Conservation (phyloP, 768 basidiomycete species). For the Boletus reticulatus region DNA sequence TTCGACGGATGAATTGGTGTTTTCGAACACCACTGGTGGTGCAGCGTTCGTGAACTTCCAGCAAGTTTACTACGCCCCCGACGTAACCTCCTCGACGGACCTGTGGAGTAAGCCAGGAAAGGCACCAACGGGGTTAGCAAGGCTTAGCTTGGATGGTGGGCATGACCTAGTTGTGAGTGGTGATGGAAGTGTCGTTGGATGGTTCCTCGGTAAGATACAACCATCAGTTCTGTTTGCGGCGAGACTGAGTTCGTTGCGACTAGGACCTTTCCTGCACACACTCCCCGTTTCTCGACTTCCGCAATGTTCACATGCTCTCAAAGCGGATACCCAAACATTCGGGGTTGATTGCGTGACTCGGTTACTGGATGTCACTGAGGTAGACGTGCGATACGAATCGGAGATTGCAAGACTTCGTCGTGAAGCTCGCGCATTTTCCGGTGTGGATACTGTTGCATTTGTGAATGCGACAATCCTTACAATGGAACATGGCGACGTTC, state of each 20-base stretch:
- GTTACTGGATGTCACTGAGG: conserved; percentile 55
- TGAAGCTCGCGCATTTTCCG: conserved; percentile 37
- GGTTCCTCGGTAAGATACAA: conserved; percentile 61
- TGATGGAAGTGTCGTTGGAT: conserved; percentile 65
- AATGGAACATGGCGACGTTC: conserved; percentile 55
- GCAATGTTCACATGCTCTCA: conserved; percentile 47
- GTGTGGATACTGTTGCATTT: conserved; percentile 50
- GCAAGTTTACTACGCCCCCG: conserved; percentile 60
- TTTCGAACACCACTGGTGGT: conserved; percentile 39
- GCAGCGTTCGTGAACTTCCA: conserved; percentile 70
- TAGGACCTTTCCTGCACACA: conserved; percentile 42
- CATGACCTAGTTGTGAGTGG: conserved; percentile 64
- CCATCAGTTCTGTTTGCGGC: neutral
- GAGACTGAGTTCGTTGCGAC: neutral
- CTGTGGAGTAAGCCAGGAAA: conserved; percentile 74
- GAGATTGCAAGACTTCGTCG: conserved; percentile 58
- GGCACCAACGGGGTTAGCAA: conserved; percentile 56
- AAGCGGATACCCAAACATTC: conserved; percentile 50
- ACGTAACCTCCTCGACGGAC: conserved; percentile 39
- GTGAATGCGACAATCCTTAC: conserved; percentile 69
- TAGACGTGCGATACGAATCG: conserved; percentile 57
- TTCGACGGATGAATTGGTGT: conserved; percentile 56
- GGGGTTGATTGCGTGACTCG: conserved; percentile 61
- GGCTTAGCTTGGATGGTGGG: conserved; percentile 71
- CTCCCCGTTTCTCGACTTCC: conserved; percentile 52